Conservation (phyloP, 2,329 filamentous ascomycete species). For the Trichoderma sp. region DNA sequence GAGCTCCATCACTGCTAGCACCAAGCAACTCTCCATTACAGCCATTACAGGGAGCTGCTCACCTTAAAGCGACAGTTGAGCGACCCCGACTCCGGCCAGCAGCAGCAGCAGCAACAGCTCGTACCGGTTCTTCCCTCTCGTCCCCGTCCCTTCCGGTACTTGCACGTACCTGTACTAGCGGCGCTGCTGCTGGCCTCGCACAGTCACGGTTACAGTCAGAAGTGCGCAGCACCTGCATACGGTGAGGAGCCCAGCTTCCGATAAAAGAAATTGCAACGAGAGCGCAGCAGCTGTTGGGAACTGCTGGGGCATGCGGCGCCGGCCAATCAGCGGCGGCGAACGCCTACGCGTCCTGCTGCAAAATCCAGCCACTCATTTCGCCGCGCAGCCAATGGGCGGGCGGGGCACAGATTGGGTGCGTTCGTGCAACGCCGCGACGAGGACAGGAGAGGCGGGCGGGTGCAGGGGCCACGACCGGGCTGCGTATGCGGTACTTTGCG, state of each 20-base stretch:
- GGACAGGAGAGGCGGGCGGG: neutral
- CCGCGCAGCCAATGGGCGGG: neutral
- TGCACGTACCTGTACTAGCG: slow-evolving; percentile 1
- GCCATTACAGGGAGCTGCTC: neutral
- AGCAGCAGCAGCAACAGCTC: neutral
- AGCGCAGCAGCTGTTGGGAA: slow-evolving; percentile 7
- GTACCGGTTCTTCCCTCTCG: slow-evolving; percentile 3
- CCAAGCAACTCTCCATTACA: too few species aligned
- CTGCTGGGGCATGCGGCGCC: neutral
- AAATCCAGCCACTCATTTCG: slow-evolving; percentile 24
- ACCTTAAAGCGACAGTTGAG: neutral
- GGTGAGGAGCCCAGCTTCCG: slow-evolving; percentile 19
- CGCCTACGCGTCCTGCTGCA: slow-evolving; percentile 3
- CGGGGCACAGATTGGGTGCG: slow-evolving; percentile 6
- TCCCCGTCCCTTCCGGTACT: neutral
- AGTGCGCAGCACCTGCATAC: slow-evolving; percentile 14
- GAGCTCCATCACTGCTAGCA: neutral
- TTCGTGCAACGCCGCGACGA: slow-evolving; percentile 8
- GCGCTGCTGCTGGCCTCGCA: neutral
- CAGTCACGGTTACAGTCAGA: neutral
- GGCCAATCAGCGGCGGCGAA: neutral
- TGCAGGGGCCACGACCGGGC: neutral
- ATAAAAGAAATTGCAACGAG: neutral
- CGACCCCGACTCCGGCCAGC: neutral
- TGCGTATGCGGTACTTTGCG: slow-evolving; percentile 6